phyloP scores from a whole-genome alignment of 495 filamentous ascomycete species.

The Lentithecium fluviatile region DNA sequence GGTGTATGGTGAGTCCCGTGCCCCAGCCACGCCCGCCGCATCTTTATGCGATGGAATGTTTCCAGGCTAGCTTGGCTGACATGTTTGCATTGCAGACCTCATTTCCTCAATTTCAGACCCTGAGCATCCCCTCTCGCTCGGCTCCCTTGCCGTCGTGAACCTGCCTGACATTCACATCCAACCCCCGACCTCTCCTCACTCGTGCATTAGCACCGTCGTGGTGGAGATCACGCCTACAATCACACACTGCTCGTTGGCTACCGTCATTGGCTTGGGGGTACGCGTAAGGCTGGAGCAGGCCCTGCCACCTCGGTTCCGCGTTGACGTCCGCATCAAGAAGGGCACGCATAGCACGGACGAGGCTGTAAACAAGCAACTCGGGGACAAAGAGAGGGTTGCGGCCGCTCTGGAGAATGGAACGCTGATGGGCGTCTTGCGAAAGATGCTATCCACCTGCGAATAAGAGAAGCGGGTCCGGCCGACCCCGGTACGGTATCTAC shows the following conservation, averaged over 20 bases:
- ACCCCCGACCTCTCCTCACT: slow-evolving; percentile 50
- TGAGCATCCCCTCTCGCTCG: slow-evolving; percentile 91
- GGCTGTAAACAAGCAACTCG: slow-evolving; percentile 92
- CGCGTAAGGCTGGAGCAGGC: slow-evolving; percentile 86
- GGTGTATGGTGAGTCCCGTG: slow-evolving; percentile 70
- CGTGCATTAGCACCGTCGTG: slow-evolving; percentile 55
- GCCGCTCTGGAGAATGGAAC: slow-evolving; percentile 93
- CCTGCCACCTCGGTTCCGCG: slow-evolving; percentile 85
- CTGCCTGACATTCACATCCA: slow-evolving; percentile 84
- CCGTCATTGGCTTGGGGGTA: slow-evolving; percentile 92
- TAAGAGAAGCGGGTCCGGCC: slow-evolving; percentile 19
- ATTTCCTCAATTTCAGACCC: slow-evolving; percentile 93
- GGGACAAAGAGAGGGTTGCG: slow-evolving; percentile 93
- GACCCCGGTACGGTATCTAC: too few relatives aligned
- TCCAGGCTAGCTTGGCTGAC: slow-evolving; percentile 25
- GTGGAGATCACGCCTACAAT: slow-evolving; percentile 93
- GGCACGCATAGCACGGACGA: slow-evolving; percentile 93
- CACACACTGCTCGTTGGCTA: slow-evolving; percentile 93
- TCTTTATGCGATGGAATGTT: background rate
- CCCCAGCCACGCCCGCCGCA: slow-evolving; percentile 4
- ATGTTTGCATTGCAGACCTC: slow-evolving; percentile 60
- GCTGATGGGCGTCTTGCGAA: slow-evolving; percentile 79
- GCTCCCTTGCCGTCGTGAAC: slow-evolving; percentile 87
- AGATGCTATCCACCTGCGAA: slow-evolving; percentile 86
- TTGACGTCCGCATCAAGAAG: slow-evolving; percentile 92